Conservation (phyloP, 805 yeast species). For the Metschnikowia similis region DNA sequence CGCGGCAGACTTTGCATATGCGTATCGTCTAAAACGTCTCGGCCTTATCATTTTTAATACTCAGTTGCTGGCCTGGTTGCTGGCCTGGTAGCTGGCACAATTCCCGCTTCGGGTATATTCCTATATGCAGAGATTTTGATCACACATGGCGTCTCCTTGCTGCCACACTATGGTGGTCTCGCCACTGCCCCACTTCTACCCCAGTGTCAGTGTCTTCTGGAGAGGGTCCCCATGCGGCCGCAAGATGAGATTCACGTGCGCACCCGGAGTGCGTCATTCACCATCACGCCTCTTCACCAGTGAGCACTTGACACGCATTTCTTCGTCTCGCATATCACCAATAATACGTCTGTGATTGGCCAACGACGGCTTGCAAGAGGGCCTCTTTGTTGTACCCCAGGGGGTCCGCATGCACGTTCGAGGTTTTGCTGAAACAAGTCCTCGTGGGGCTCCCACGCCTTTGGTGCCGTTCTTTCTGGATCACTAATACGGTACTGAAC, state of each 20-base stretch:
- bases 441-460: too few species aligned
- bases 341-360: background rate
- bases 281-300: too few species aligned
- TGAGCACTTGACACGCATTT: too few species aligned
- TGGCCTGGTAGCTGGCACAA: background rate
- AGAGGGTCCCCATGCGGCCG: too few species aligned
- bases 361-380: background rate
- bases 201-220: background rate
- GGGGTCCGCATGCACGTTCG: background rate
- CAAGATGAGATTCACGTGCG: background rate
- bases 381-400: background rate
- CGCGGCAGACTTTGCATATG: background rate
- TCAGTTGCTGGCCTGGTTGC: background rate
- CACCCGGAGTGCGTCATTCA: background rate
- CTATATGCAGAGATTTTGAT: background rate
- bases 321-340: too few species aligned
- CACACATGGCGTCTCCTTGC: background rate
- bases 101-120: background rate
- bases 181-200: background rate
- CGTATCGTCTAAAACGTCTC: background rate
- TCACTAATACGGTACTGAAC: too few species aligned
- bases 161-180: background rate
- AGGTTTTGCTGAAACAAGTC: too few species aligned
- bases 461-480: too few species aligned
- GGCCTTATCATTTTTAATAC: background rate